Percentiles rank a stretch among this genome's conserved stretches.
phyloP scores from a whole-genome alignment of 345 rosid genomes.

The Eutrema japonicum region DNA sequence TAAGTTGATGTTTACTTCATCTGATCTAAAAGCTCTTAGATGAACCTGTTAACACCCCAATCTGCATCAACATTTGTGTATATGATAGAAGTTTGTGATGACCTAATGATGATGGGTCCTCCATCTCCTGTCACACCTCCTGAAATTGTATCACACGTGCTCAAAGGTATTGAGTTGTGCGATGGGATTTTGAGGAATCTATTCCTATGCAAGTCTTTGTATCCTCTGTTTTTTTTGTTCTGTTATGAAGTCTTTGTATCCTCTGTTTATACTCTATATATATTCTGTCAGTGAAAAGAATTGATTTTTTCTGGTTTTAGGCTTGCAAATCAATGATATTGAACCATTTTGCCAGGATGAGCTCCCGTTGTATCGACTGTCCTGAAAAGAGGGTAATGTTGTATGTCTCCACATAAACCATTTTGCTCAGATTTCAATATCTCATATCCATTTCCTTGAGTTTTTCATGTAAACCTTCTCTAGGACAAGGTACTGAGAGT shows the following conservation, averaged over 20 bases:
- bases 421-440: background rate
- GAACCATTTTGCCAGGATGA: conserved; percentile 94
- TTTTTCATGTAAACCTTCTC: background rate
- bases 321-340: conserved; percentile 81
- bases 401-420: conserved; percentile 6
- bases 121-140: too few relatives aligned
- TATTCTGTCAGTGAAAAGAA: conserved; percentile 8
- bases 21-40: background rate
- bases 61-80: too few relatives aligned
- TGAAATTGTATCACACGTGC: too few relatives aligned
- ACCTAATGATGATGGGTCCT: too few relatives aligned
- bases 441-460: background rate
- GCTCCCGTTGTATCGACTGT: conserved; percentile 71
- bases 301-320: conserved; percentile 34
- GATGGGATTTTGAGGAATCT: too few relatives aligned
- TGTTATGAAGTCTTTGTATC: too few relatives aligned
- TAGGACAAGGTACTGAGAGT: conserved; percentile 65
- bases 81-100: too few relatives aligned
- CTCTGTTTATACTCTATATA: too few relatives aligned
- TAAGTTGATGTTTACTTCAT: conserved; percentile 1
- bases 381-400: conserved; percentile 69
- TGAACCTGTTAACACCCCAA: too few relatives aligned
- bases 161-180: too few relatives aligned
- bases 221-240: too few relatives aligned
- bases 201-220: too few relatives aligned